Percentiles rank a stretch among this genome's conserved stretches.
Evolutionary conservation across 2,329 filamentous ascomycete genomes (phyloP).

Genomic region (Cercospora citrullina): DNA sequence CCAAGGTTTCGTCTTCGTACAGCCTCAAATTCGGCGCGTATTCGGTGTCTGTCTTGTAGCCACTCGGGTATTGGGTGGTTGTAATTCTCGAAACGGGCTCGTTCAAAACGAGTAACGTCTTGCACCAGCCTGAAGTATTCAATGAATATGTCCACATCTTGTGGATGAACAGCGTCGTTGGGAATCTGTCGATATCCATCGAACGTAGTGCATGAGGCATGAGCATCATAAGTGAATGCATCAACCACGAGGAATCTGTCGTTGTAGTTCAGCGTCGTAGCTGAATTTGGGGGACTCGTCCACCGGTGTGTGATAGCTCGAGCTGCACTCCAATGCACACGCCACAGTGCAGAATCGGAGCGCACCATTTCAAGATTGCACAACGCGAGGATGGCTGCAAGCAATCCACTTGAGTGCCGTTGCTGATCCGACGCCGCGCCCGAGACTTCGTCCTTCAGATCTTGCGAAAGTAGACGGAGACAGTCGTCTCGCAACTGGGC

Average conservation of each 20-base stretch:
- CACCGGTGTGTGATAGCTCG: constrained; percentile 15
- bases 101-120: constrained; percentile 10
- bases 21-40: constrained; percentile 3
- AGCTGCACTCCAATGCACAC: constrained; percentile 17
- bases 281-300: constrained; percentile 9
- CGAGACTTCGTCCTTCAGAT: constrained; percentile 9
- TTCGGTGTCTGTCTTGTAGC: constrained; percentile 1
- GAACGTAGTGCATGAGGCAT: constrained; percentile 9
- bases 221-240: constrained; percentile 13
- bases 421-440: not conserved
- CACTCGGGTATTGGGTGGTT: not conserved
- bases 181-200: constrained; percentile 11
- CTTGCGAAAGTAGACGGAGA: constrained; percentile 4
- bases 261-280: constrained; percentile 2
- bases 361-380: constrained; percentile 17
- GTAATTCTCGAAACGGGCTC: constrained; percentile 2
- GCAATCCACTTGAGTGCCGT: constrained; percentile 1
- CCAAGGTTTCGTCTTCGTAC: not conserved
- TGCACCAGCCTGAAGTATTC: constrained; percentile 13
- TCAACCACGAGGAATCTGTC: constrained; percentile 11
- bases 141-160: constrained; percentile 9
- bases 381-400: constrained; percentile 13
- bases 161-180: constrained; percentile 8
- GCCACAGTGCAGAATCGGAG: constrained; percentile 16
- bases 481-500: constrained; percentile 12